Conservation (phyloP, 371 early-diverging fungal genomes). For the Mortierella sp. region DNA sequence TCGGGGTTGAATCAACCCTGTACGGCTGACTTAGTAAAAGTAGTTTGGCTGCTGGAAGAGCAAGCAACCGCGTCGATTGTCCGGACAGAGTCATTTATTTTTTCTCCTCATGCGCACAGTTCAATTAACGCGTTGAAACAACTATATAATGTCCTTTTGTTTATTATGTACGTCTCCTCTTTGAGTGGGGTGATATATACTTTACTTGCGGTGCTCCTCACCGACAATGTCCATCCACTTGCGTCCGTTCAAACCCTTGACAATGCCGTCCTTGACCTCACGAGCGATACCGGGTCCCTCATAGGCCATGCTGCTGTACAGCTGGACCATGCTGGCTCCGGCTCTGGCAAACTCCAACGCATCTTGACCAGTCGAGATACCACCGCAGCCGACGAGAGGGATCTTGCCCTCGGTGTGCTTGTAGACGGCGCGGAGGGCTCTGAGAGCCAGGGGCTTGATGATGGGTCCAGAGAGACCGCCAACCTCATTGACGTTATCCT, state of each 20-base stretch:
- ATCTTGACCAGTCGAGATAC: slow-evolving; percentile 79
- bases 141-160: too few relatives aligned
- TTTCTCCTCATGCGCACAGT: too few relatives aligned
- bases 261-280: slow-evolving; percentile 76
- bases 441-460: slow-evolving; percentile 73
- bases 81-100: too few relatives aligned
- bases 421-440: slow-evolving; percentile 76
- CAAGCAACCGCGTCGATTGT: too few relatives aligned
- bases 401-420: slow-evolving; percentile 74
- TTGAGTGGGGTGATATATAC: background rate
- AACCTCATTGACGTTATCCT: slow-evolving; percentile 60
- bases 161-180: too few relatives aligned
- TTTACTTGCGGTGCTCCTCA: slow-evolving; percentile 39
- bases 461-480: slow-evolving; percentile 90
- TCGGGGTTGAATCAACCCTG: too few relatives aligned
- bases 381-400: slow-evolving; percentile 89
- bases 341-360: slow-evolving; percentile 79
- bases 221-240: slow-evolving; percentile 72
- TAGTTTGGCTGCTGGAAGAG: too few relatives aligned
- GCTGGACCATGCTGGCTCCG: slow-evolving; percentile 83
- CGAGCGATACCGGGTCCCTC: slow-evolving; percentile 80
- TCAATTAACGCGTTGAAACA: too few relatives aligned
- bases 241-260: slow-evolving; percentile 62
- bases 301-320: slow-evolving; percentile 81
- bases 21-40: too few relatives aligned